phyloP scores from a whole-genome alignment of 1,284 basidiomycete species.

The Ceratobasidium sp. region DNA sequence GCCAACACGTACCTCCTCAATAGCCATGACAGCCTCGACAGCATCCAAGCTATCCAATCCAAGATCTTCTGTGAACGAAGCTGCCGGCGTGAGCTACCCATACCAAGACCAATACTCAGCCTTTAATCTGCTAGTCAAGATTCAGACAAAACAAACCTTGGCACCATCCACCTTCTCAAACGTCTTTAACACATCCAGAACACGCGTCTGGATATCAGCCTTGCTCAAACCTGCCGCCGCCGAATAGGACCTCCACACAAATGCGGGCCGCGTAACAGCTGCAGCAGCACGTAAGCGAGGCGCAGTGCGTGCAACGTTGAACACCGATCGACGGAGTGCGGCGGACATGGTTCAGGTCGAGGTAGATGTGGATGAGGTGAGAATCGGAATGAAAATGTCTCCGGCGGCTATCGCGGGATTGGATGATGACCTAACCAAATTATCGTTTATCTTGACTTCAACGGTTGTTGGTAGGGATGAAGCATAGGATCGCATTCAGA shows the following conservation, averaged over 20 bases:
- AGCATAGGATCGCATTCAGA: slow-evolving; percentile 91
- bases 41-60: slow-evolving; percentile 97
- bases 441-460: background rate
- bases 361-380: slow-evolving; percentile 23
- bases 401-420: slow-evolving; percentile 12
- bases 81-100: slow-evolving; percentile 75
- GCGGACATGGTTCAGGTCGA: slow-evolving; percentile 39
- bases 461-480: slow-evolving; percentile 69
- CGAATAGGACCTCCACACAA: slow-evolving; percentile 71
- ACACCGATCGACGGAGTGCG: slow-evolving; percentile 43
- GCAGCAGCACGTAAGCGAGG: slow-evolving; percentile 29
- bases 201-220: slow-evolving; percentile 83
- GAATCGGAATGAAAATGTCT: slow-evolving; percentile 28
- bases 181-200: slow-evolving; percentile 90
- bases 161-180: slow-evolving; percentile 94
- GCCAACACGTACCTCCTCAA: slow-evolving; percentile 87
- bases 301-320: slow-evolving; percentile 41
- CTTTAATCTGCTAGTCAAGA: slow-evolving; percentile 46
- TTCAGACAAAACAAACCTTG: slow-evolving; percentile 72
- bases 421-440: slow-evolving; percentile 38
- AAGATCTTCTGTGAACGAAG: slow-evolving; percentile 90
- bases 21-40: slow-evolving; percentile 99
- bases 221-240: slow-evolving; percentile 80
- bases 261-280: slow-evolving; percentile 14
- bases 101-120: slow-evolving; percentile 7